Conservation (phyloP, 768 basidiomycete species). For the Wakefieldia striispora region DNA sequence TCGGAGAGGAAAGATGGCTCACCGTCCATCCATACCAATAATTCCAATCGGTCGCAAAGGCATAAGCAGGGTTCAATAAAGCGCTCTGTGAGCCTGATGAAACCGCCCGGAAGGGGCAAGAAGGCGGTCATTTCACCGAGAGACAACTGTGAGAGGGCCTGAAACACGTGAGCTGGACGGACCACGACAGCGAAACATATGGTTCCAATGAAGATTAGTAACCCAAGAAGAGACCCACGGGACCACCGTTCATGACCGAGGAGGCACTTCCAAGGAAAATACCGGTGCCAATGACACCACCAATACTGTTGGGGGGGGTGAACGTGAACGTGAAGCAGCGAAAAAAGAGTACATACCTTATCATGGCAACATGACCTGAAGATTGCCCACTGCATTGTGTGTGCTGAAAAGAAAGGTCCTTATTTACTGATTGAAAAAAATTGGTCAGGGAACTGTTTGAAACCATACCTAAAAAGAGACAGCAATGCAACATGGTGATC, state of each 20-base stretch:
- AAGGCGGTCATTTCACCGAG: conserved; percentile 48
- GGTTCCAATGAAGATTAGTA: conserved; percentile 37
- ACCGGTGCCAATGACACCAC: conserved; percentile 43
- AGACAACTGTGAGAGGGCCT: conserved; percentile 20
- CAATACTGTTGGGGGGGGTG: conserved; percentile 16
- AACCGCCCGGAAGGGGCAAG: conserved; percentile 45
- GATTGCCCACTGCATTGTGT: no score
- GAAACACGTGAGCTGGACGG: neutral
- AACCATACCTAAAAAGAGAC: no score
- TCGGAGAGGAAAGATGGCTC: neutral
- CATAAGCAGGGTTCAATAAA: conserved; percentile 46
- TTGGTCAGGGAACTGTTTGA: no score
- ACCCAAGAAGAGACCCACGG: conserved; percentile 45
- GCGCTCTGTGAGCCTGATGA: conserved; percentile 46
- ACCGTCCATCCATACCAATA: conserved; percentile 42
- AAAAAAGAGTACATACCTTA: conserved; percentile 17
- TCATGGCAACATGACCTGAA: conserved; percentile 38
- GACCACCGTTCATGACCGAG: conserved; percentile 41
- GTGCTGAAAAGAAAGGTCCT: no score
- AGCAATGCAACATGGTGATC: no score
- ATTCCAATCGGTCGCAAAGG: conserved; percentile 44
- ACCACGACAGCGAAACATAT: conserved; percentile 42
- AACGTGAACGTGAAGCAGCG: no score
- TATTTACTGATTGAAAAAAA: no score
- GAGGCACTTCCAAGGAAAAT: conserved; percentile 35